Percentiles rank a stretch among this genome's conserved stretches.
These are phyloP conservation scores for Dichotomopilus funicola DNA, from an alignment of 2,329 filamentous ascomycete species.

Conservation along the genomic window DNA sequence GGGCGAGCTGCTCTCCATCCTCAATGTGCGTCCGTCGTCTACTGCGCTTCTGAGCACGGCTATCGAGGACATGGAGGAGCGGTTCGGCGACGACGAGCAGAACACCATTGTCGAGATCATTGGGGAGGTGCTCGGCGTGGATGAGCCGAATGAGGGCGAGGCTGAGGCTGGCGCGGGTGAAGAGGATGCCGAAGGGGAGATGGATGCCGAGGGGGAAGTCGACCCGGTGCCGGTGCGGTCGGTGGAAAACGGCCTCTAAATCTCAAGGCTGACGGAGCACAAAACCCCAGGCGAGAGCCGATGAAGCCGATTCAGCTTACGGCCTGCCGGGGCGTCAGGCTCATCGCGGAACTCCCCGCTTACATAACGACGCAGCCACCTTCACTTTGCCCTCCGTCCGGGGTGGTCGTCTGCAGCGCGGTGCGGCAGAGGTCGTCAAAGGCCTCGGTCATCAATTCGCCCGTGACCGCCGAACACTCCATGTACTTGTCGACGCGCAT, in stretches of 20 bases:
- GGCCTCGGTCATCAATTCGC: conserved; percentile 50
- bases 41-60: conserved; percentile 54
- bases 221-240: conserved; percentile 12
- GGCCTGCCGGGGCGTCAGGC: too few species aligned
- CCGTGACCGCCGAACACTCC: conserved; percentile 56
- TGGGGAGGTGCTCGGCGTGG: conserved; percentile 50
- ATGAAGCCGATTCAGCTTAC: too few species aligned
- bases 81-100: conserved; percentile 55
- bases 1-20: conserved; percentile 61
- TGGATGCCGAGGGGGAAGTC: conserved; percentile 22
- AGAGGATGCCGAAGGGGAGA: conserved; percentile 22
- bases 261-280: not conserved
- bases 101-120: conserved; percentile 51
- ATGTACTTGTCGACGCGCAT: conserved; percentile 57
- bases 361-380: conserved; percentile 49
- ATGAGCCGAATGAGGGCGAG: conserved; percentile 27
- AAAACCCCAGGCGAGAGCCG: too few species aligned
- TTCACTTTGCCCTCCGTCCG: conserved; percentile 46
- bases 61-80: conserved; percentile 57
- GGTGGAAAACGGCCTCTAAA: conserved; percentile 31
- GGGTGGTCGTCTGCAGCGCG: conserved; percentile 42
- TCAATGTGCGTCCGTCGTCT: conserved; percentile 57
- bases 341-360: not conserved
- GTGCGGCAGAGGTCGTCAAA: conserved; percentile 57
- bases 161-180: conserved; percentile 21